These are phyloP conservation scores for Abrus precatorius DNA, from an alignment of 306 rosid genomes.

Conservation along the genomic window DNA sequence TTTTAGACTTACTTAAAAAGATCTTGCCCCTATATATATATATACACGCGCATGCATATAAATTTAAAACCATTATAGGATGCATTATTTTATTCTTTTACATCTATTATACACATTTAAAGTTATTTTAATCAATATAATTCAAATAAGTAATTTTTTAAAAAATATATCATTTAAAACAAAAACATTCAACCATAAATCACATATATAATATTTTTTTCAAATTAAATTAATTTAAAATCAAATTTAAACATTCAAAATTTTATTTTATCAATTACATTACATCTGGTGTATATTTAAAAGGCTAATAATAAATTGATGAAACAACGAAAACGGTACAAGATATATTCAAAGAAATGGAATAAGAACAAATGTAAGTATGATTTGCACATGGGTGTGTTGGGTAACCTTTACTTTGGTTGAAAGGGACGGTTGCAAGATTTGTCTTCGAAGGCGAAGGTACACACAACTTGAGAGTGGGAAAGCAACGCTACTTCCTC, in stretches of 20 bases:
- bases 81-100: neutral
- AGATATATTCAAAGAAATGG: neutral
- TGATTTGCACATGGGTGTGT: neutral
- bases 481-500: neutral
- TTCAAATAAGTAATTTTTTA: too few species aligned
- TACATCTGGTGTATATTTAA: neutral
- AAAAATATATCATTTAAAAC: neutral
- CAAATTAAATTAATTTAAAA: neutral
- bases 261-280: neutral
- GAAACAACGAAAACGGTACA: neutral
- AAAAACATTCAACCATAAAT: neutral
- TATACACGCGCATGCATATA: too few species aligned
- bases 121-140: too few species aligned
- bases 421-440: neutral
- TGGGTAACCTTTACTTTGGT: neutral
- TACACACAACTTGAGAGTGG: neutral
- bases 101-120: neutral
- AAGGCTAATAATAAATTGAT: neutral
- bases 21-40: too few species aligned
- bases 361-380: constrained; percentile 15
- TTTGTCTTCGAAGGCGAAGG: neutral
- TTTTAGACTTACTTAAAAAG: too few species aligned
- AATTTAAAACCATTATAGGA: neutral
- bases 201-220: neutral
- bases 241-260: neutral